These are phyloP conservation scores for Pythium brachiatum DNA, from an alignment of 352 stramenopile genomes.

Conservation along the genomic window DNA sequence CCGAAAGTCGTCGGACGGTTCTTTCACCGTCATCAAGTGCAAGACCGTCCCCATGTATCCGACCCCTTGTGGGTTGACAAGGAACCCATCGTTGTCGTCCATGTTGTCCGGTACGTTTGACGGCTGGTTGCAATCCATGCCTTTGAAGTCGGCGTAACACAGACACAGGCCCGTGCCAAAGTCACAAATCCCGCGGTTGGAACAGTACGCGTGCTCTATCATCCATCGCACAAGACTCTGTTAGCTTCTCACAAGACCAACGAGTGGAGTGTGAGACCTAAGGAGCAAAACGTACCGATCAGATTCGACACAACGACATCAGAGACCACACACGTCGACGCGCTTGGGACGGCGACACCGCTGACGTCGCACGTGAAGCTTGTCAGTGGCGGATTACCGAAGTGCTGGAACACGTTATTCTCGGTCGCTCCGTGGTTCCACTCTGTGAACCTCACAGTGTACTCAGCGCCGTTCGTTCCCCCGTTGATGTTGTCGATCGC, in stretches of 20 bases:
- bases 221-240: background rate
- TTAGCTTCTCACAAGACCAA: background rate
- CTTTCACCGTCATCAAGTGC: constrained; percentile 60
- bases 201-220: constrained; percentile 77
- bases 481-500: constrained; percentile 30
- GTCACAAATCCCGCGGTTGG: constrained; percentile 76
- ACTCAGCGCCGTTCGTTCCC: constrained; percentile 46
- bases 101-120: constrained; percentile 65
- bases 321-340: constrained; percentile 60
- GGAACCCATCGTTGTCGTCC: constrained; percentile 66
- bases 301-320: constrained; percentile 52
- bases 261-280: too few relatives aligned
- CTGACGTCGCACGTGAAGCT: constrained; percentile 80
- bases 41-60: constrained; percentile 59
- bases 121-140: constrained; percentile 63
- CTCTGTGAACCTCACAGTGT: constrained; percentile 65
- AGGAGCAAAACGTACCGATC: constrained; percentile 39
- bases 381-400: constrained; percentile 65
- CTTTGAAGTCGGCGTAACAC: constrained; percentile 78
- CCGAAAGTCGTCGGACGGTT: constrained; percentile 54
- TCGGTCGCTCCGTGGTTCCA: constrained; percentile 61
- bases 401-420: constrained; percentile 83
- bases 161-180: constrained; percentile 61
- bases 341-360: constrained; percentile 39
- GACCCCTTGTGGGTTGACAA: constrained; percentile 57